Evolutionary conservation across 2,329 filamentous ascomycete species (phyloP).

Genomic region (Calonectria pseudoreteaudii): DNA sequence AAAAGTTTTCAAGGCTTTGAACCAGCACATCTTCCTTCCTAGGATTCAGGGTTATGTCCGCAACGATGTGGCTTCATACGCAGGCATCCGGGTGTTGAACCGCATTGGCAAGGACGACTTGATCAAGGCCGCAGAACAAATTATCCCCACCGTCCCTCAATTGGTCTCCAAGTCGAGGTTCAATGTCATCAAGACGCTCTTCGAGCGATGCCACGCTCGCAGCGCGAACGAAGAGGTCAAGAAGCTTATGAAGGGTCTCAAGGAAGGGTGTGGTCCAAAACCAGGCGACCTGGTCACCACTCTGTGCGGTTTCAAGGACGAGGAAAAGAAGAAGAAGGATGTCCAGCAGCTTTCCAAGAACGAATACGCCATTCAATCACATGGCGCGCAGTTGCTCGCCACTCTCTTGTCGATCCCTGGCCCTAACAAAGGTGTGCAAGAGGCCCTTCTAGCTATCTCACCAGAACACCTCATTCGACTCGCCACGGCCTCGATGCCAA

Average conservation of each 20-base stretch:
- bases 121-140: constrained; percentile 75
- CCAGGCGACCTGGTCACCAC: constrained; percentile 61
- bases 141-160: constrained; percentile 77
- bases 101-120: constrained; percentile 90
- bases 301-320: constrained; percentile 60
- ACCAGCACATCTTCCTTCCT: constrained; percentile 82
- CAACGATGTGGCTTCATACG: constrained; percentile 91
- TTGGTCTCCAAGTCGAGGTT: constrained; percentile 82
- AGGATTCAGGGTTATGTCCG: constrained; percentile 84
- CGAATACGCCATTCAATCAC: constrained; percentile 67
- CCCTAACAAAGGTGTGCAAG: constrained; percentile 78
- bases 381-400: constrained; percentile 86
- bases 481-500: constrained; percentile 66
- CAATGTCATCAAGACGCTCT: constrained; percentile 82
- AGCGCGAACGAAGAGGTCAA: constrained; percentile 66
- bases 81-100: constrained; percentile 84
- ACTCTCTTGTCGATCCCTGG: constrained; percentile 82
- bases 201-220: constrained; percentile 84
- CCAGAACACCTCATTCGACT: constrained; percentile 70
- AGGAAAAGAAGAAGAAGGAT: constrained; percentile 51
- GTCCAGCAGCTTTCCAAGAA: constrained; percentile 62
- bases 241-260: constrained; percentile 60
- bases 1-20: constrained; percentile 90
- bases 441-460: constrained; percentile 72
- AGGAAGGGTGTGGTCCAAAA: constrained; percentile 60